A percentile compares a stretch with the other conserved stretches of the same genome.
Evolutionary conservation across 1,284 basidiomycete species (phyloP).

Genomic region (Volvariella surrecta): DNA sequence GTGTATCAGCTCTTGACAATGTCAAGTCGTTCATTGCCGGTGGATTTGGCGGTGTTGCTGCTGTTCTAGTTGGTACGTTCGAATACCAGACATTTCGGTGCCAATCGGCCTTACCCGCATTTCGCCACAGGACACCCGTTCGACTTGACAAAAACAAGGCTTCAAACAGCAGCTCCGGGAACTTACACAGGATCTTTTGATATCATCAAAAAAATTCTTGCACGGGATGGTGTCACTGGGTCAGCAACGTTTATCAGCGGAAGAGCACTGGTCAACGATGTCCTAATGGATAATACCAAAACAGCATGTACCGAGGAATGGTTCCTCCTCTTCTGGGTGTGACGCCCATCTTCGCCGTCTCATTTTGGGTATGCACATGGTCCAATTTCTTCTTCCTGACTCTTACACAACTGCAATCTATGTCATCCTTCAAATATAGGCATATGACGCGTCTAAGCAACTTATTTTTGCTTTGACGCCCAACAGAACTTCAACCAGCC

Average conservation of each 20-base stretch:
- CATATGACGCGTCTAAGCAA: slow-evolving; percentile 91
- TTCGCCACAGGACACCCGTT: slow-evolving; percentile 80
- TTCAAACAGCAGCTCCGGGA: slow-evolving; percentile 91
- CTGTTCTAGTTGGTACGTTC: slow-evolving; percentile 79
- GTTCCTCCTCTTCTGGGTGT: slow-evolving; percentile 94
- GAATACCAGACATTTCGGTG: slow-evolving; percentile 1
- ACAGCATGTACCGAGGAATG: slow-evolving; percentile 91
- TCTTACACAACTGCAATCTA: slow-evolving; percentile 4
- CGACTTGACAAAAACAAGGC: slow-evolving; percentile 91
- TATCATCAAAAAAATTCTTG: slow-evolving; percentile 86
- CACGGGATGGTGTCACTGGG: slow-evolving; percentile 87
- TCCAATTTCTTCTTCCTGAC: slow-evolving; percentile 4
- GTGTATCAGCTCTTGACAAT: slow-evolving; percentile 43
- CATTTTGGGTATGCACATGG: slow-evolving; percentile 83
- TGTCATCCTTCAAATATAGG: slow-evolving; percentile 38
- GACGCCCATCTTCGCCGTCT: slow-evolving; percentile 97
- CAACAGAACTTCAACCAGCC: slow-evolving; percentile 50
- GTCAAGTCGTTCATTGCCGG: slow-evolving; percentile 86
- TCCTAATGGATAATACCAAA: slow-evolving; percentile 5
- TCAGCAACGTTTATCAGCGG: slow-evolving; percentile 26
- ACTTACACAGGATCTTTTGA: slow-evolving; percentile 91
- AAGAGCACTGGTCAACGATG: slow-evolving; percentile 1
- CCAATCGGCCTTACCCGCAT: not conserved
- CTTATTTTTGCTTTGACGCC: slow-evolving; percentile 72
- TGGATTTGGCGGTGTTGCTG: slow-evolving; percentile 84